Base-by-base conservation (phyloP, 2,329 filamentous ascomycete genomes). In the Beauveria sp. region DNA sequence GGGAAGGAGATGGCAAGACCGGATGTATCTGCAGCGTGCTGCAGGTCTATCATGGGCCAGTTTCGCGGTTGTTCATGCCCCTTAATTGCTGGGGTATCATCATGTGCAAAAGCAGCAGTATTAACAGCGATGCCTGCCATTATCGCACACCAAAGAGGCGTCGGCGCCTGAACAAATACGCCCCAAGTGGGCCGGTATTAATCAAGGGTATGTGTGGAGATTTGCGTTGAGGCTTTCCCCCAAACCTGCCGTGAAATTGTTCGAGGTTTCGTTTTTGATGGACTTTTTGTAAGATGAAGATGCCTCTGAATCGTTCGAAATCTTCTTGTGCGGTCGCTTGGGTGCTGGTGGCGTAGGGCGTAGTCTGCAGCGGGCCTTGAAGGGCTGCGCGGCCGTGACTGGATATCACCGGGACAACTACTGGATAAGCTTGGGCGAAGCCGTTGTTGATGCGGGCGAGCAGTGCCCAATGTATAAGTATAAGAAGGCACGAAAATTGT, bases 61-160 rank as follows among this genome's bases (percentile, higher is more conserved):
- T 58, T 58, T 62, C 40, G 38, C 40, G 54, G 47, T 26, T 52
- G 47, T 58, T 58, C 60, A 58, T 57, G 60, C 47, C 47, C 47
- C 58, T 42, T 61, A 30, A 50, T 61, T 49, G 50, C 43, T 38
- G 51, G 51, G 43, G 51, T 34, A 55, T 54, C 51, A 18, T 24
- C 58, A 55, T 50, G 49, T 53, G 60, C 42, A 26, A 53, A 49
- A 24, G 46, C 55, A 28, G 55, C 34, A 38, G 34, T 38, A 16
- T 38, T 40, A 26, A 49, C 20, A 56, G 49, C 40, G 49, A 43
- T 53, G 60, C 60, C 60, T 58, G 46, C 54, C 60, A 62, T 62
- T 34, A 30, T 58, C 18, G 34, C 34, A 30, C 40, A 46, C 10
- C 43, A 34, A 14, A 56, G 24, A 54, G 47, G 47, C 57, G 57